A percentile compares a stretch with the other conserved stretches of the same genome.
Evolutionary conservation across 192 early-diverging fungal genomes (phyloP).

Genomic region (Coemansia sp.): DNA sequence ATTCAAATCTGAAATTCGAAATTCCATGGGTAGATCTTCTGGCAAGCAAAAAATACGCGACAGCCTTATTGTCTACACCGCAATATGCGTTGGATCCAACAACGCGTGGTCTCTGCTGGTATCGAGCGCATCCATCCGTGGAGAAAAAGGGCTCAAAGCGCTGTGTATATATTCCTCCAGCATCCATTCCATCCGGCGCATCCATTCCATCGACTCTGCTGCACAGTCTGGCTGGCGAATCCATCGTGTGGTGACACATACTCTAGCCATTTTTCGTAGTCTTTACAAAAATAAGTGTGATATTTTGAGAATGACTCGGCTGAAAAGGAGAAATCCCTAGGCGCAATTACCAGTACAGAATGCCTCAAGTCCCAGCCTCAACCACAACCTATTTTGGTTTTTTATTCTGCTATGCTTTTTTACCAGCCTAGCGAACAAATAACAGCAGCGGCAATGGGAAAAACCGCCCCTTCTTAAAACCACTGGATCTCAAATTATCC

Average conservation of each 20-base stretch:
- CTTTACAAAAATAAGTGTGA: conserved; percentile 15
- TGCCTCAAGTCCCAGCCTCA: not conserved
- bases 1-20: not conserved
- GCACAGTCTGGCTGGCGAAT: conserved; percentile 18
- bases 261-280: conserved; percentile 43
- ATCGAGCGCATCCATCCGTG: not conserved
- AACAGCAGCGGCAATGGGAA: not conserved
- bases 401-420: not conserved
- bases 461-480: no score
- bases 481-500: no score
- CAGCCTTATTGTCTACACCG: not conserved
- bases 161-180: not conserved
- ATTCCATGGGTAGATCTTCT: not conserved
- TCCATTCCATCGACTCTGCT: conserved; percentile 10
- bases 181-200: conserved; percentile 9
- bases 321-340: conserved; percentile 14
- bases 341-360: not conserved
- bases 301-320: conserved; percentile 15
- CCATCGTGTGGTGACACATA: conserved; percentile 28
- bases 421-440: not conserved
- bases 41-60: not conserved
- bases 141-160: not conserved
- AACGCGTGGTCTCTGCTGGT: not conserved
- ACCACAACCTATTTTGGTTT: not conserved
- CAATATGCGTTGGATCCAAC: not conserved